Base-by-base conservation (phyloP, 495 filamentous ascomycete species). In the Neurospora hispaniola region DNA sequence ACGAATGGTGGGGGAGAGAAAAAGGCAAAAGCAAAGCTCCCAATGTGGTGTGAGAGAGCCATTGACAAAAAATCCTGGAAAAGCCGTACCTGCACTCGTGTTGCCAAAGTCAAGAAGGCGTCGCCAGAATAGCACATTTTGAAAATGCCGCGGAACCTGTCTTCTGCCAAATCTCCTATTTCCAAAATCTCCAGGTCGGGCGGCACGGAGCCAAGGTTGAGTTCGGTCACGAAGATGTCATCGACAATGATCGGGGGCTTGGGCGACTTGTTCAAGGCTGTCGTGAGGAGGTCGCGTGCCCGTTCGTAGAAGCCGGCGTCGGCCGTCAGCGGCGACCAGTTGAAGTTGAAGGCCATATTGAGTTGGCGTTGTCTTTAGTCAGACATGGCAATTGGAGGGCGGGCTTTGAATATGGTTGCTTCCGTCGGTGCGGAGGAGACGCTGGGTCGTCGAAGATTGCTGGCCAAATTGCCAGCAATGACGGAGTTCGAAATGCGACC, bases 271-370 rank as follows among this genome's bases (percentile, higher is more conserved):
- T 99, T 99, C 76, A 99, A 87, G 40, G 96, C 96, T 59, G 91
- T 90, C 35, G 96, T 99, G 69, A 99, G 88, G 78, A 98, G 92
- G 76, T 97, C 94, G 80, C 94, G 92, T 70, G 96, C 96, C 78
- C 94, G 89, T 78, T 90, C 88, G 82, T 96, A 96, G 84, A 96
- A 96, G 71, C 86, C 86, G 80, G 93, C 94, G 85, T 97, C 93
- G 76, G 94, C 94, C 82, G 94, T 94, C 76, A 99, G 88, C 79
- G 96, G 96, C 88, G 94, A 97, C 96, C 96, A 99, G 94, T 98
- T 99, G 93, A 99, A 98, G 86, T 97, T 98, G 90, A 99, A 99
- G 75, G 96, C 95, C 96, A 99, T 99, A 84, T 81, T 82, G 82
- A 82, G 80, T 76, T 81, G 81, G 79, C 81, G 74, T 70, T n/a